Conservation (phyloP, 140 eudicot species). For the Ambrosia hybrid region DNA sequence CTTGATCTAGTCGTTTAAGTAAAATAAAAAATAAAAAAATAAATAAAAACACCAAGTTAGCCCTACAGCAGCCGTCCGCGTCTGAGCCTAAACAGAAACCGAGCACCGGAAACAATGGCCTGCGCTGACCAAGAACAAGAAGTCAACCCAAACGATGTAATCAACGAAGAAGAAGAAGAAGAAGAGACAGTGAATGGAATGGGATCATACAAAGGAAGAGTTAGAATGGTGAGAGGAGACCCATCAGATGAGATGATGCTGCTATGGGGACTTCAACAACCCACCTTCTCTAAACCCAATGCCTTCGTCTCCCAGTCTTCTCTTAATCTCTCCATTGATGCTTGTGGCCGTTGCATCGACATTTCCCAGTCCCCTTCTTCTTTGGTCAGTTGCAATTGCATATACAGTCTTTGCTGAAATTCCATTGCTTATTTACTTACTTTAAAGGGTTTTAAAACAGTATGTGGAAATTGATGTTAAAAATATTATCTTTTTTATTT, state of each 20-base stretch:
- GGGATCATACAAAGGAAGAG: conserved; percentile 56
- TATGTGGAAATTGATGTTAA: not conserved
- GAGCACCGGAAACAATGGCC: conserved; percentile 20
- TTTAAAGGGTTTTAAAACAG: not conserved
- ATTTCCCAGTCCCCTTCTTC: conserved; percentile 87
- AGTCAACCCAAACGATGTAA: not conserved
- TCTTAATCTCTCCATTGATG: conserved; percentile 50
- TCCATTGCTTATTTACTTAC: not conserved
- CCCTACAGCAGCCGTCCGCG: not conserved
- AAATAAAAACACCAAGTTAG: not conserved
- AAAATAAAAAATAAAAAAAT: too few relatives aligned
- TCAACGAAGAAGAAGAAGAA: conserved; percentile 37
- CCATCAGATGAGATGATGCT: conserved; percentile 76
- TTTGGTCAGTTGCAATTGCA: conserved; percentile 35
- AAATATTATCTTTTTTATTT: not conserved
- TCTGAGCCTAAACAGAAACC: not conserved
- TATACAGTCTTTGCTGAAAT: not conserved
- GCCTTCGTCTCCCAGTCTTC: conserved; percentile 1
- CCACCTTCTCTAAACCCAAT: conserved; percentile 61
- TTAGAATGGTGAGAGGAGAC: conserved; percentile 42
- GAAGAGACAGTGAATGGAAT: conserved; percentile 35
- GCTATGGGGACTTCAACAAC: conserved; percentile 91
- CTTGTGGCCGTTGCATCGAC: conserved; percentile 81
- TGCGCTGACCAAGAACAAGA: conserved; percentile 19
- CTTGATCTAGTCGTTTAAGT: too few relatives aligned